Evolutionary conservation across 2,329 filamentous ascomycete genomes (phyloP), one percentile per base, ranked within the genome.

Genomic region (Sclerotiophoma versabilis): DNA sequence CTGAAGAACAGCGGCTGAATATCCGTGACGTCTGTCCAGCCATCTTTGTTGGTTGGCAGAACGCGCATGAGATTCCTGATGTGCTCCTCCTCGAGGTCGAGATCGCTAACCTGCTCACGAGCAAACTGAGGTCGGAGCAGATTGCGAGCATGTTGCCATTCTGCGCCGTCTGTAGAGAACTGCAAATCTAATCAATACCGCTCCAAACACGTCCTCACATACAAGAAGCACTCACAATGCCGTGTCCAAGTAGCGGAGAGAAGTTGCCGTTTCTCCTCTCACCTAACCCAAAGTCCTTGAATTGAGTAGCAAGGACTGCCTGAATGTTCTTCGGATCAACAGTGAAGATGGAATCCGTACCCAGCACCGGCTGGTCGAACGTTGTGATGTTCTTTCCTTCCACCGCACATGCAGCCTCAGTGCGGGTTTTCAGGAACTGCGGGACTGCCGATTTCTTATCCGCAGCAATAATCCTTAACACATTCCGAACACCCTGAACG

Each of bases 401-500:
- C 27, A 58, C 41, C 15, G 52, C 53, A 39, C 49, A 60, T 12
- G 53, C 68, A 22, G 59, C 58, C 10, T 69, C 59, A 3, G 64
- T 51, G 4, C 62, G 59, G 2, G 60, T 49, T 7, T 63, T 52
- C 3, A 69, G 33, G 37, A 62, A 73, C 4, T 65, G 80, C 5
- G 77, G 67, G 0, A 68, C 25, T 11, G 66, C 47, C 34, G 68
- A 68, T 19, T 64, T 53, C 14, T 73, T 77, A 30, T 78, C 54
- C 1, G 78, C 74, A 9, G 70, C 70, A 6, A 79, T 37, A 25
- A 78, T 75, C 17, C 68, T 57, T 26, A 65, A 45, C 53, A 83
- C 74, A 42, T 78, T 67, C 59, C 82, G 79, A n/a, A 81, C 61
- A 4, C 84, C 84, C 1, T 85, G 68, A 39, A 85, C 62, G 2